Evolutionary conservation across 441 rosid genomes (phyloP).

Genomic region (Omphalea diandra): DNA sequence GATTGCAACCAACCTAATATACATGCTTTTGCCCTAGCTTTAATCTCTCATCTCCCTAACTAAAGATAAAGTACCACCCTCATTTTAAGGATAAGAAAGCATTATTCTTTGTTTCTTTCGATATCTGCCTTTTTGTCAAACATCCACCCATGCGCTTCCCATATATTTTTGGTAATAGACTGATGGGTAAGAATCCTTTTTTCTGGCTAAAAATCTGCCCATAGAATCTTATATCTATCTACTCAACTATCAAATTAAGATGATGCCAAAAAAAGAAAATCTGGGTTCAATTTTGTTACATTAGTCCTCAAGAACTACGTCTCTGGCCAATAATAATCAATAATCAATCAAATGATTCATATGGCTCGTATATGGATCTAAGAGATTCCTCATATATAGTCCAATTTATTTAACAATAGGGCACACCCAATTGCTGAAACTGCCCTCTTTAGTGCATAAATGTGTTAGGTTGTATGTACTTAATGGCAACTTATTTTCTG

Average conservation of each 20-base stretch:
- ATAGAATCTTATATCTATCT: not conserved
- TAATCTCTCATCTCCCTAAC: slow-evolving; percentile 1
- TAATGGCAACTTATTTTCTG: no score
- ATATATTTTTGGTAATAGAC: not conserved
- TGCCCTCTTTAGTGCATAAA: no score
- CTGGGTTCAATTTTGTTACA: no score
- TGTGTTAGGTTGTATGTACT: not conserved
- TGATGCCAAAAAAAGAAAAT: no score
- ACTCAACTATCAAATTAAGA: no score
- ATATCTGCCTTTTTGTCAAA: not conserved
- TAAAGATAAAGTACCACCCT: slow-evolving; percentile 1
- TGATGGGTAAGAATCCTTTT: not conserved
- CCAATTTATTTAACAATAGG: not conserved
- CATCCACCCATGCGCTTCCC: not conserved
- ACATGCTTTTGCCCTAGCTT: slow-evolving; percentile 7
- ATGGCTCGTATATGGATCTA: no score
- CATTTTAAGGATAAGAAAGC: slow-evolving; percentile 15
- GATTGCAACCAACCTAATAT: slow-evolving; percentile 10
- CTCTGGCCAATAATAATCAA: no score
- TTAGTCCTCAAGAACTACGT: no score
- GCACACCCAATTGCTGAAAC: no score
- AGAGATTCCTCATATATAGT: no score
- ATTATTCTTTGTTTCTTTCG: not conserved
- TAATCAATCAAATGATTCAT: no score
- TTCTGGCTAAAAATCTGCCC: not conserved